Conservation (phyloP, 2,329 filamentous ascomycete genomes). For the Myrmaecium sp. region DNA sequence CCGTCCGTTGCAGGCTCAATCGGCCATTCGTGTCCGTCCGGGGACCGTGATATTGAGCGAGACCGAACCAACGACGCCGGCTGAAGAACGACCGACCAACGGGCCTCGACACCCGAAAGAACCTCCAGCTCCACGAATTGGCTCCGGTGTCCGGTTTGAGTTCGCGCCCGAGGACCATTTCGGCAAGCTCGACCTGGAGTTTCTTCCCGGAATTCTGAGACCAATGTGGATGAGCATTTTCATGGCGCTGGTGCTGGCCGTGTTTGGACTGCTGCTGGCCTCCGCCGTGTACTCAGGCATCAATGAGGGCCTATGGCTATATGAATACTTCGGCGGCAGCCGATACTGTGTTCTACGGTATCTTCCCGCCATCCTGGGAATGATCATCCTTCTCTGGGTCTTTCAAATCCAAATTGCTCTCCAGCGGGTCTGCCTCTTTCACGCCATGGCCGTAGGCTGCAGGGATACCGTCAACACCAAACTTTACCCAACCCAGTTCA, state of each 20-base stretch:
- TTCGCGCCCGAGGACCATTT: constrained; percentile 25
- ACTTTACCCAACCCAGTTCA: constrained; percentile 42
- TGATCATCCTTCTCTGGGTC: constrained; percentile 56
- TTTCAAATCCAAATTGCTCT: constrained; percentile 58
- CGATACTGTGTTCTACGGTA: constrained; percentile 79
- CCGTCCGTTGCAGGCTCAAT: too few relatives aligned
- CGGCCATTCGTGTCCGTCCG: too few relatives aligned
- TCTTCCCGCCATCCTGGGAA: constrained; percentile 61
- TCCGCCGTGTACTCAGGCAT: constrained; percentile 33
- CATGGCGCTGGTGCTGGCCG: constrained; percentile 45
- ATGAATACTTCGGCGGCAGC: constrained; percentile 49
- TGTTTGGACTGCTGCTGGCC: constrained; percentile 57
- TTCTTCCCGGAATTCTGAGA: constrained; percentile 55
- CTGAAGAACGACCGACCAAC: too few relatives aligned
- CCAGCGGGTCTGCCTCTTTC: constrained; percentile 63
- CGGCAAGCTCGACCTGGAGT: constrained; percentile 43
- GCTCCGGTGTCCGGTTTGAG: too few relatives aligned
- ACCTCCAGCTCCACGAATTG: constrained; percentile 32
- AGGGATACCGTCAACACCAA: constrained; percentile 49
- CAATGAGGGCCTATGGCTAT: constrained; percentile 46
- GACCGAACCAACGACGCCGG: too few relatives aligned
- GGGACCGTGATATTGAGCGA: too few relatives aligned
- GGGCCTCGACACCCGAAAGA: too few relatives aligned
- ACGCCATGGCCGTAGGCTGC: constrained; percentile 54
- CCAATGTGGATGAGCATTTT: constrained; percentile 45